These are phyloP conservation scores for Leishmania turanica DNA, from an alignment of 208 protist genomes.

Conservation along the genomic window DNA sequence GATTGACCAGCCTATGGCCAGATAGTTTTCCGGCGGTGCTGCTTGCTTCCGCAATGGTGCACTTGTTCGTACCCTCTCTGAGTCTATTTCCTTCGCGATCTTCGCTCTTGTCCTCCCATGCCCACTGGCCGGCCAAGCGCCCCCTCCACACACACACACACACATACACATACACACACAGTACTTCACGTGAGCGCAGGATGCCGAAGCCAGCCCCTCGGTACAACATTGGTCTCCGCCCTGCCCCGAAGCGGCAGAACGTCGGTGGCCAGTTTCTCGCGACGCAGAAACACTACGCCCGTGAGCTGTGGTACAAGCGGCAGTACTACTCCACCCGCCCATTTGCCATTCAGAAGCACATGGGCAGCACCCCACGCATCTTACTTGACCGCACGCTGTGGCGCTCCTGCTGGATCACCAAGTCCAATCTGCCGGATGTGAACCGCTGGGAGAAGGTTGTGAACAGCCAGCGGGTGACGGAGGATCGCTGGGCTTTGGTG, in stretches of 20 bases:
- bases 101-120: neutral
- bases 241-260: slow-evolving; percentile 64
- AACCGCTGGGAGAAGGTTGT: slow-evolving; percentile 92
- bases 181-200: neutral
- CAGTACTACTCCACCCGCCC: slow-evolving; percentile 82
- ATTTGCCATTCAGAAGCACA: slow-evolving; percentile 76
- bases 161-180: neutral
- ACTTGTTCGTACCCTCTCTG: neutral
- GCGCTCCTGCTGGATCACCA: slow-evolving; percentile 68
- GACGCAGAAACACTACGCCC: slow-evolving; percentile 78
- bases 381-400: slow-evolving; percentile 85
- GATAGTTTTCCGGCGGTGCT: neutral
- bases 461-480: slow-evolving; percentile 85
- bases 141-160: neutral
- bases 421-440: slow-evolving; percentile 78
- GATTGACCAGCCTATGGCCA: neutral
- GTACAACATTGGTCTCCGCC: slow-evolving; percentile 39
- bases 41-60: neutral
- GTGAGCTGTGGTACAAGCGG: slow-evolving; percentile 72
- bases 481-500: slow-evolving; percentile 87
- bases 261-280: slow-evolving; percentile 83
- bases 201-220: slow-evolving; percentile 37
- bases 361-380: slow-evolving; percentile 77
- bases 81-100: neutral
- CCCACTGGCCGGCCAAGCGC: neutral